phyloP scores from a whole-genome alignment of 306 rosid species.

The Sicyos baderoa region DNA sequence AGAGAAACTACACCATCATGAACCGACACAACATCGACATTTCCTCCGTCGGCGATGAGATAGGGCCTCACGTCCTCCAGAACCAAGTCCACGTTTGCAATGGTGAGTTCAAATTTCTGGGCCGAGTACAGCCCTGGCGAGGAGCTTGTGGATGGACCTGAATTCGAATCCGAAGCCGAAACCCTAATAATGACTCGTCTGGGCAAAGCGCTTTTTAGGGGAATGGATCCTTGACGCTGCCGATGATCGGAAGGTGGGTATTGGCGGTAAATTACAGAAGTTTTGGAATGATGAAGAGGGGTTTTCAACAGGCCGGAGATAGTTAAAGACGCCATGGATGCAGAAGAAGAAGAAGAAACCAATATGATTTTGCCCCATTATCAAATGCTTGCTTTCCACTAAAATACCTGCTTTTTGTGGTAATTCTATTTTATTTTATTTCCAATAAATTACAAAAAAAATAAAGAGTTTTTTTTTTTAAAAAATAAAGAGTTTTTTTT shows the following conservation, averaged over 20 bases:
- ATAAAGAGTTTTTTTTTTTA: no score
- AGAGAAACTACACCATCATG: constrained; percentile 76
- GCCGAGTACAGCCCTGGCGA: constrained; percentile 80
- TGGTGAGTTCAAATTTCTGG: constrained; percentile 57
- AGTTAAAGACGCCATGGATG: constrained; percentile 35
- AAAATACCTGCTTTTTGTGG: no score
- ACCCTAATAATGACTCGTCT: constrained; percentile 27
- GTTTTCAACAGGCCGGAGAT: constrained; percentile 27
- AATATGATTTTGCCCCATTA: neutral
- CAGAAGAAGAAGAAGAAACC: constrained; percentile 11
- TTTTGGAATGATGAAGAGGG: constrained; percentile 14
- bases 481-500: no score
- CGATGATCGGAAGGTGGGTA: constrained; percentile 2
- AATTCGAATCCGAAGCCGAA: constrained; percentile 24
- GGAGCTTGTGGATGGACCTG: constrained; percentile 27
- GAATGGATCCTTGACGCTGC: constrained; percentile 7
- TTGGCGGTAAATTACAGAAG: constrained; percentile 17
- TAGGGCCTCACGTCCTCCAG: constrained; percentile 91
- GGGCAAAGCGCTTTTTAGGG: constrained; percentile 11
- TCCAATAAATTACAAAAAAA: no score
- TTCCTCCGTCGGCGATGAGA: constrained; percentile 86
- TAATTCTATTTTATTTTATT: no score
- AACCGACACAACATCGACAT: constrained; percentile 83
- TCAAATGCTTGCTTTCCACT: no score
- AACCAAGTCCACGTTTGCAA: constrained; percentile 67